Percentiles rank a stretch among this genome's conserved stretches.
Conservation (phyloP, 2,329 filamentous ascomycete species). For the Alternaria arborescens region DNA sequence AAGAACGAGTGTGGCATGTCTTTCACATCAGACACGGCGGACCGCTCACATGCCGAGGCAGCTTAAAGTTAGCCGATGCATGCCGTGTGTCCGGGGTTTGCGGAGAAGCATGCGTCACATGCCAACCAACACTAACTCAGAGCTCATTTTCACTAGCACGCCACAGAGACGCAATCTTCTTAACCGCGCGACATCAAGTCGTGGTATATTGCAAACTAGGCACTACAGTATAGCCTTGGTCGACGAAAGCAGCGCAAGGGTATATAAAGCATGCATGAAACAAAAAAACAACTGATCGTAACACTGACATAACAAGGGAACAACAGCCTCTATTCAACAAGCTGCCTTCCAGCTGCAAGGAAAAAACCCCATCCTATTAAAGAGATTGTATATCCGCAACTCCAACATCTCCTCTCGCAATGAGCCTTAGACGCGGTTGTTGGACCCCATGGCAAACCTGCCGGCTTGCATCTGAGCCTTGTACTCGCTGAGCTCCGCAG, state of each 20-base stretch:
- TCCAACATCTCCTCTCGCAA: background rate
- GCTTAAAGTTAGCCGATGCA: conserved; percentile 3
- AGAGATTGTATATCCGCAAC: conserved; percentile 11
- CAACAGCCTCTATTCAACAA: conserved; percentile 8
- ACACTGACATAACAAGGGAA: conserved; percentile 16
- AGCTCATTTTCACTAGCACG: background rate
- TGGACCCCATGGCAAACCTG: conserved; percentile 31
- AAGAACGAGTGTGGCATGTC: background rate
- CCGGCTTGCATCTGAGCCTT: conserved; percentile 40
- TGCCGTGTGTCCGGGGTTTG: conserved; percentile 6
- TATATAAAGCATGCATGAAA: conserved; percentile 18
- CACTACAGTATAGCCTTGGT: conserved; percentile 11
- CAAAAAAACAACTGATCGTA: conserved; percentile 15
- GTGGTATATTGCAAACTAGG: conserved; percentile 4
- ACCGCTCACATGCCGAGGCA: conserved; percentile 18
- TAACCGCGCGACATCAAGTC: conserved; percentile 6
- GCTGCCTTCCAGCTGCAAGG: conserved; percentile 9
- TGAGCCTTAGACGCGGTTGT: conserved; percentile 21
- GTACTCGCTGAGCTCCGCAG: conserved; percentile 46
- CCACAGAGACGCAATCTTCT: conserved; percentile 2
- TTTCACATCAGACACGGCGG: background rate
- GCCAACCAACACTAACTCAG: conserved; percentile 2
- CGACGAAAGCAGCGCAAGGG: conserved; percentile 16
- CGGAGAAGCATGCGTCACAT: conserved; percentile 20
- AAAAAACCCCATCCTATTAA: conserved; percentile 11